Percentiles rank a stretch among this genome's conserved stretches.
These are phyloP conservation scores for Nidularia pulvinata DNA, from an alignment of 768 basidiomycete genomes.

Conservation along the genomic window DNA sequence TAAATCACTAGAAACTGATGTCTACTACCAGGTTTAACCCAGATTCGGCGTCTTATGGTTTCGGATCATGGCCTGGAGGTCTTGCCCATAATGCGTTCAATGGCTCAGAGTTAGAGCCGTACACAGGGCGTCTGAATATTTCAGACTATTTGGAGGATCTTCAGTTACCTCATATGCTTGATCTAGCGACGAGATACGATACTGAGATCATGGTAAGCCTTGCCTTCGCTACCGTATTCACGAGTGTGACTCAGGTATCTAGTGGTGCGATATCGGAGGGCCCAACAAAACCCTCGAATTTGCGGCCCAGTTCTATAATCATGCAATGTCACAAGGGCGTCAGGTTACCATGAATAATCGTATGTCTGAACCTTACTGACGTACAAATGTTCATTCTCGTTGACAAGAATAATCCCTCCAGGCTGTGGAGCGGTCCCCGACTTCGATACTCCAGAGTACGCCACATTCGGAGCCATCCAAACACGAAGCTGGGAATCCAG, in stretches of 20 bases:
- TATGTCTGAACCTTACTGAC: constrained; percentile 4
- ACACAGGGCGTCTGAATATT: constrained; percentile 49
- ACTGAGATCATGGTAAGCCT: constrained; percentile 52
- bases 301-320: constrained; percentile 42
- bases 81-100: constrained; percentile 53
- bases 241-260: too few relatives aligned
- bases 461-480: constrained; percentile 42
- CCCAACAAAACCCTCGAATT: constrained; percentile 44
- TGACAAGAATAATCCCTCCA: constrained; percentile 8
- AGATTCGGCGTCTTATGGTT: constrained; percentile 49
- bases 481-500: constrained; percentile 54
- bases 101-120: constrained; percentile 44
- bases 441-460: constrained; percentile 58
- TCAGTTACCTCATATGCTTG: constrained; percentile 50
- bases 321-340: constrained; percentile 32
- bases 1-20: too few relatives aligned
- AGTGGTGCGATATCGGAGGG: constrained; percentile 63
- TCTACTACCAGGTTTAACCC: constrained; percentile 46
- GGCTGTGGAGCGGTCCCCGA: constrained; percentile 51
- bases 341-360: constrained; percentile 44
- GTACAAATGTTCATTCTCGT: not conserved
- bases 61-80: constrained; percentile 49
- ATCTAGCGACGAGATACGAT: constrained; percentile 42
- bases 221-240: not conserved
- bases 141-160: constrained; percentile 50